phyloP scores from a whole-genome alignment of 2,329 filamentous ascomycete genomes.

The Cordyceps farinosa region DNA sequence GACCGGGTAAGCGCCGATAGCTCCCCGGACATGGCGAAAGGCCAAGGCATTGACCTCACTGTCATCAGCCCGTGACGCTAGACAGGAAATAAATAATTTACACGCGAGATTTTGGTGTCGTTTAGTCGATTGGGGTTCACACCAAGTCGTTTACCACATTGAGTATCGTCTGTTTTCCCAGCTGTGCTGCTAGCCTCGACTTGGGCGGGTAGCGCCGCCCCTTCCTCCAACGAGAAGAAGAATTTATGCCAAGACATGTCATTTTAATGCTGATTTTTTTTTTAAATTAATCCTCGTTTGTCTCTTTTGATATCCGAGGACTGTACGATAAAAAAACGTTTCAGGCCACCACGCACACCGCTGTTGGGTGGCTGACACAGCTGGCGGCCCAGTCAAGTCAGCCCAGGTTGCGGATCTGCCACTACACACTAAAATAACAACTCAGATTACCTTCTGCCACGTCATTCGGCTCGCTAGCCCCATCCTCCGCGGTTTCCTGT shows the following conservation, averaged over 20 bases:
- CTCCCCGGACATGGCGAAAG: slow-evolving; percentile 2
- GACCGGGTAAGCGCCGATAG: slow-evolving; percentile 2
- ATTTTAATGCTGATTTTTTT: not conserved
- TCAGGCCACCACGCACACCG: not conserved
- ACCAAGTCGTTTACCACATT: slow-evolving; percentile 4
- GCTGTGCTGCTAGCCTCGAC: not conserved
- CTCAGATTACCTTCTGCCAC: not conserved
- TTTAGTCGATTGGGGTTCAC: not conserved
- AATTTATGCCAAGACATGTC: not conserved
- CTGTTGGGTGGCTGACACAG: not conserved
- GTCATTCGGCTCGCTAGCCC: not conserved
- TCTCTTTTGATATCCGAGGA: not conserved
- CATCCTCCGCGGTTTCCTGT: not conserved
- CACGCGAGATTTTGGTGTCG: not conserved
- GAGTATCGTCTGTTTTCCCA: not conserved
- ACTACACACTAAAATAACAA: not conserved
- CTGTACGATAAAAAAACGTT: not conserved
- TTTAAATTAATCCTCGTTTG: not conserved
- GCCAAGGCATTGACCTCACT: not conserved
- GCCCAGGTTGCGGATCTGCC: not conserved
- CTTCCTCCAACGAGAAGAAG: not conserved
- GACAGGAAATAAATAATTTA: not conserved
- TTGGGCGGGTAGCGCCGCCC: slow-evolving; percentile 4
- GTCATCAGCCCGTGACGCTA: not conserved
- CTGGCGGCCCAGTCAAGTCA: not conserved